Evolutionary conservation across 352 stramenopile genomes (phyloP).

Genomic region (Phytophthora ramorum): DNA sequence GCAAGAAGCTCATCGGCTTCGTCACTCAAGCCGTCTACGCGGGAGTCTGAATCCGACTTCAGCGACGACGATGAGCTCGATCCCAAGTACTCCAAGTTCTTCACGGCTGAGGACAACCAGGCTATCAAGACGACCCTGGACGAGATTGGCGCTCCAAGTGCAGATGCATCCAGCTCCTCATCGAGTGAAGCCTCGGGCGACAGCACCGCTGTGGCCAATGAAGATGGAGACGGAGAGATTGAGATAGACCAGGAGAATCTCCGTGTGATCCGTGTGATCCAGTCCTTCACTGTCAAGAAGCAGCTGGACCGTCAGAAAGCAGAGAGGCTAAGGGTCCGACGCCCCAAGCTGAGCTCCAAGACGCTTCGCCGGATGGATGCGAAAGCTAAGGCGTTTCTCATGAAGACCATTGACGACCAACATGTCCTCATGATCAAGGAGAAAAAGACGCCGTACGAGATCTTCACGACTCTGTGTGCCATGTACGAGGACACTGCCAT

Average conservation of each 20-base stretch:
- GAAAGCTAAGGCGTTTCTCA: constrained; percentile 15
- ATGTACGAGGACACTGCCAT: constrained; percentile 10
- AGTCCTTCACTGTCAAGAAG: constrained; percentile 7
- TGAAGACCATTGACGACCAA: constrained; percentile 12
- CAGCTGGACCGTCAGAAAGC: not conserved
- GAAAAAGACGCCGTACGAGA: constrained; percentile 21
- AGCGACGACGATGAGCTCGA: not conserved
- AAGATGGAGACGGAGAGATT: not conserved
- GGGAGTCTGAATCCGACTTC: constrained; percentile 9
- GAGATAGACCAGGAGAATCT: not conserved
- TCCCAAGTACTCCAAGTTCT: not conserved
- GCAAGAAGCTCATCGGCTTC: too few species aligned
- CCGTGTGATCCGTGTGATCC: too few species aligned
- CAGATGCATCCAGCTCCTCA: not conserved
- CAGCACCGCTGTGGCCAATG: not conserved
- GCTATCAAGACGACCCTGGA: not conserved
- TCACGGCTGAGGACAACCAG: not conserved
- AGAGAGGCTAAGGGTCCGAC: constrained; percentile 17
- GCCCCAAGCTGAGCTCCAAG: constrained; percentile 11
- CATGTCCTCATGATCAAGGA: constrained; percentile 20
- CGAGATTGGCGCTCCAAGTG: not conserved
- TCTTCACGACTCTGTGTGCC: constrained; percentile 13
- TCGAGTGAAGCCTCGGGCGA: constrained; percentile 1
- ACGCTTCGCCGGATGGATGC: constrained; percentile 10
- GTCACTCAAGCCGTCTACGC: too few species aligned